Conservation (phyloP, 2,329 filamentous ascomycete species). For the Elsinoe batatas region DNA sequence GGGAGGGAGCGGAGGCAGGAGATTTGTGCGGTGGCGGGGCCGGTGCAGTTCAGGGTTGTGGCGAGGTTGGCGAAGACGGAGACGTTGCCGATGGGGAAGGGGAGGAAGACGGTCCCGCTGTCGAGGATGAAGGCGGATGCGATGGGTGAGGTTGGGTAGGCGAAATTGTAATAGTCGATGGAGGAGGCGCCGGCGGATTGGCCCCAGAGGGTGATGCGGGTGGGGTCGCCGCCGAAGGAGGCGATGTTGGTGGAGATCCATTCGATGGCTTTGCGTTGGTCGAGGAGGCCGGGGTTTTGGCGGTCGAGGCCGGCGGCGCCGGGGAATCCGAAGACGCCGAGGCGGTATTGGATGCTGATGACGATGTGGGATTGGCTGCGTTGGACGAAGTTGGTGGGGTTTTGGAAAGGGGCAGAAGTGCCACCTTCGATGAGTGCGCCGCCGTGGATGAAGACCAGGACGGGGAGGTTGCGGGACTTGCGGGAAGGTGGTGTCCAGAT, state of each 20-base stretch:
- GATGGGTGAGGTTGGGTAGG: conserved; percentile 29
- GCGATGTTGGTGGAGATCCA: conserved; percentile 32
- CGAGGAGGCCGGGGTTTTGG: conserved; percentile 37
- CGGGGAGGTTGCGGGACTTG: conserved; percentile 31
- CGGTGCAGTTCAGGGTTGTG: conserved; percentile 23
- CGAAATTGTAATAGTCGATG: conserved; percentile 32
- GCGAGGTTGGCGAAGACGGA: background rate
- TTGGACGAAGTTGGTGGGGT: background rate
- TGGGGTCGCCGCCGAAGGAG: conserved; percentile 27
- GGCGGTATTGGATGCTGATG: conserved; percentile 36
- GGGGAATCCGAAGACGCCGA: conserved; percentile 50
- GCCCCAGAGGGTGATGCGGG: conserved; percentile 31
- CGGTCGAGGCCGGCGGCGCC: conserved; percentile 42
- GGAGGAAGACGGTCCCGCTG: conserved; percentile 34
- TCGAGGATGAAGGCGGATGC: conserved; percentile 30
- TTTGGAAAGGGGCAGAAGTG: background rate
- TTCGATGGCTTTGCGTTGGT: conserved; percentile 31
- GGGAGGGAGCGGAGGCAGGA: conserved; percentile 17
- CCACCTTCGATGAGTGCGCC: conserved; percentile 34
- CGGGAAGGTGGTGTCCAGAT: conserved; percentile 28
- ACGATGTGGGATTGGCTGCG: conserved; percentile 29
- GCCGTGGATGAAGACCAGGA: conserved; percentile 40
- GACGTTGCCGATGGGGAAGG: conserved; percentile 30
- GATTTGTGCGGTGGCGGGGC: conserved; percentile 20
- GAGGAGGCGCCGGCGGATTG: conserved; percentile 28